phyloP scores from a whole-genome alignment of 75 land plant species.

The Gnetum montanum region DNA sequence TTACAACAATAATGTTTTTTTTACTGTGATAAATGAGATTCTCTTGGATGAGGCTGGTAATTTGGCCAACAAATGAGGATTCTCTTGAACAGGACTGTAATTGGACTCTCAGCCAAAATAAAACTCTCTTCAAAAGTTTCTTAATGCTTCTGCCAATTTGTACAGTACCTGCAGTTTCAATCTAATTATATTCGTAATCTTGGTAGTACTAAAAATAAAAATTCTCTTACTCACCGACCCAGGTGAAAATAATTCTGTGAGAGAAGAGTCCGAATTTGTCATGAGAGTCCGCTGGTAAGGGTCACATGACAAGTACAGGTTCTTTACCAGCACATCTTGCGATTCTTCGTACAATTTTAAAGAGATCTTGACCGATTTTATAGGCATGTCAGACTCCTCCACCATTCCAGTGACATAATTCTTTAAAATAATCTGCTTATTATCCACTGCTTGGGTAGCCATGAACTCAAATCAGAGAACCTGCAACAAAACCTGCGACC shows the following conservation, averaged over 20 bases:
- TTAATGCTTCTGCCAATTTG: too few species aligned
- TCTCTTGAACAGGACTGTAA: too few species aligned
- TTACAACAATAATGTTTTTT: too few species aligned
- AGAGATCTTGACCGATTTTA: constrained; percentile 2
- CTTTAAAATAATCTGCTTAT: constrained; percentile 32
- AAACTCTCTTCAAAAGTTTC: too few species aligned
- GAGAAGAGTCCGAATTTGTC: constrained; percentile 7
- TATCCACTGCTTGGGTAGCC: constrained; percentile 17
- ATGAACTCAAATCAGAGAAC: not conserved
- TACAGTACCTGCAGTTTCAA: too few species aligned
- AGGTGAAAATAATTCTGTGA: constrained; percentile 16
- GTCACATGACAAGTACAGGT: constrained; percentile 50
- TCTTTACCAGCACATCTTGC: constrained; percentile 40
- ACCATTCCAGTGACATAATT: constrained; percentile 15
- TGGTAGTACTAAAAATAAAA: too few species aligned
- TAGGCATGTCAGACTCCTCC: constrained; percentile 30
- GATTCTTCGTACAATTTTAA: constrained; percentile 21
- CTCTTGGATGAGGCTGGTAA: too few species aligned
- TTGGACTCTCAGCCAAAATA: too few species aligned
- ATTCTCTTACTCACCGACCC: constrained; percentile 23
- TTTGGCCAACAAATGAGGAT: too few species aligned
- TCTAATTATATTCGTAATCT: too few species aligned
- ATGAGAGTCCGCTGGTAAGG: constrained; percentile 45
- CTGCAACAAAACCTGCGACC: not conserved
- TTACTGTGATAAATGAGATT: too few species aligned